Base-by-base conservation (phyloP, 225 moss, liverwort and hornwort species). In the Polytrichum commune region DNA sequence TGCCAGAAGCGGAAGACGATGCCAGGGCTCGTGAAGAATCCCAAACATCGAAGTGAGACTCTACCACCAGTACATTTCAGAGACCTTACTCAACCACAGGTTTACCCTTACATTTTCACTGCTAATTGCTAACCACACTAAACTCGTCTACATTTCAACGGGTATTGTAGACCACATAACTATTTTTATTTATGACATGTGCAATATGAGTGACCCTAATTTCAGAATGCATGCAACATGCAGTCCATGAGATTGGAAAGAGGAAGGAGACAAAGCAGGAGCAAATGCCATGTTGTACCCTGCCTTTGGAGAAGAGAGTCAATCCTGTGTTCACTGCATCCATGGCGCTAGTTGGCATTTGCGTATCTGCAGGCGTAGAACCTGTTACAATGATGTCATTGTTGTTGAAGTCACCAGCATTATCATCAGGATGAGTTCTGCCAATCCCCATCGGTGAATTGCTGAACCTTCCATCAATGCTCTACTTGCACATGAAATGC, bases 221-320 rank as follows among this genome's bases (percentile, higher is more conserved):
- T 35, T 35, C 46, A 46, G 46, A 46, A 46, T 46, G 46, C 13
- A 46, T 46, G 46, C 16, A 16, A 16, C 46, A 46, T 46, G 46
- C 46, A 58, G 56, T 29, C 27, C n/a, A 29, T 6, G 19, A 62
- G 53, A 29, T 18, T 62, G 60, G 6, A 25, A 29, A 16, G 68
- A 18, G 27, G 18, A 68, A 29, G 10, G 70, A 60, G 60, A 62
- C 20, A 30, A 66, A 55, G 67, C 32, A 74, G 74, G 56, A 79
- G 82, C 75, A 80, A 46, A 72, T 67, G 55, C 62, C 74, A 73
- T 73, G 69, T 64, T 74, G 75, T 94, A 93, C 91, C 91, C 88
- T 92, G 92, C 87, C 88, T 90, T 90, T 85, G 86, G 91, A 84
- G 89, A 94, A 94, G 68, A 85, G 84, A n/a, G 85, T 77, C 60